Percentiles rank a stretch among this genome's conserved stretches.
Evolutionary conservation across 139 green algal species (phyloP).

Genomic region (Penium margaritaceum): DNA sequence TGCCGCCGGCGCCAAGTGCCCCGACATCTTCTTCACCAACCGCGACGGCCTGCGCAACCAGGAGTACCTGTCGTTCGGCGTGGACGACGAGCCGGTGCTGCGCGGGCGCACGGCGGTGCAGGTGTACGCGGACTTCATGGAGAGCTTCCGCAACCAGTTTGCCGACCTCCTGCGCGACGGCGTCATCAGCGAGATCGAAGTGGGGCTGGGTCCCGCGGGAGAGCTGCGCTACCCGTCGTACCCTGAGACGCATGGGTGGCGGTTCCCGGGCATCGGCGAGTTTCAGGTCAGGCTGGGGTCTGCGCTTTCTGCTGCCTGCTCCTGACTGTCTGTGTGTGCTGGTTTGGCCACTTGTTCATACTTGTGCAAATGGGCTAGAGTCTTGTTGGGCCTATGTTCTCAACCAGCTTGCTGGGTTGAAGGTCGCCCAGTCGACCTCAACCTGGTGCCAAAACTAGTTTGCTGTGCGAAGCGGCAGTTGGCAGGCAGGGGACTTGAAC

Average conservation of each 20-base stretch:
- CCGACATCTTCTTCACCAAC: constrained; percentile 94
- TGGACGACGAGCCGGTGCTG: constrained; percentile 75
- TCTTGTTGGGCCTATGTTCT: no score
- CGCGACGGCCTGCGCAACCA: constrained; percentile 70
- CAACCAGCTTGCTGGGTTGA: no score
- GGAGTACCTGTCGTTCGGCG: constrained; percentile 86
- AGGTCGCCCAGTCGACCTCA: no score
- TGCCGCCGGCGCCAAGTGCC: constrained; percentile 70
- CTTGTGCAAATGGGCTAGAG: no score
- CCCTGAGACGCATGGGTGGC: constrained; percentile 69
- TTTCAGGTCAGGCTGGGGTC: constrained; percentile 87
- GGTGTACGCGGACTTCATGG: constrained; percentile 85
- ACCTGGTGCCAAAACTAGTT: no score
- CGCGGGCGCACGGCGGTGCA: constrained; percentile 77
- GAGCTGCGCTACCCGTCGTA: constrained; percentile 95
- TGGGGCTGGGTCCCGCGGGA: constrained; percentile 86
- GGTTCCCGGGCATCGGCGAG: constrained; percentile 90
- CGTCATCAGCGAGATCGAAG: constrained; percentile 84
- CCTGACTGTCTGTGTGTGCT: no score
- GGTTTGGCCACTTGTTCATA: no score
- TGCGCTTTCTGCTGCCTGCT: no score
- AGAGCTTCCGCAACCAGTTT: constrained; percentile 64
- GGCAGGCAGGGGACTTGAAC: no score
- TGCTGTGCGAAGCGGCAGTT: no score
- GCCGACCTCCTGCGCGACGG: constrained; percentile 23